Evolutionary conservation across 1,284 basidiomycete species (phyloP).

Genomic region (Paramarasmius palmivorus): DNA sequence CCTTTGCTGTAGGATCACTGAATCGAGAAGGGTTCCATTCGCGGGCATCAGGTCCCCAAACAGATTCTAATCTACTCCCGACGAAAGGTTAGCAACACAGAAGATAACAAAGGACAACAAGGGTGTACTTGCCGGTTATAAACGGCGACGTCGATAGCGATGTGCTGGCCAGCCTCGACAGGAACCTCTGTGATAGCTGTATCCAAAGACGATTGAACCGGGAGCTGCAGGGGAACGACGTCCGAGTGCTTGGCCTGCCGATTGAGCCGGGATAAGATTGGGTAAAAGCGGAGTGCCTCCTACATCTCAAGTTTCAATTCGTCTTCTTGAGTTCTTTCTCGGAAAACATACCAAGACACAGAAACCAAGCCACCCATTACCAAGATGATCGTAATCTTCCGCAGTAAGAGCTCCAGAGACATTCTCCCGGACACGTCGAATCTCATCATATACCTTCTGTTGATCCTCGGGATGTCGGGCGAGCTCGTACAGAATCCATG

Average conservation of each 20-base stretch:
- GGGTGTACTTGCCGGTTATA: background rate
- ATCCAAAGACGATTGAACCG: background rate
- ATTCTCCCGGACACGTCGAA: slow-evolving; percentile 7
- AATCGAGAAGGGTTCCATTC: background rate
- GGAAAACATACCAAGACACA: slow-evolving; percentile 13
- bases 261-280: background rate
- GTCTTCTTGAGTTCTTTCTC: no score
- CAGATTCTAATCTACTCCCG: background rate
- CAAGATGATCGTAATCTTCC: slow-evolving; percentile 15
- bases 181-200: background rate
- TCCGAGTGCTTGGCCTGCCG: background rate
- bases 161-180: background rate
- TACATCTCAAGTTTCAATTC: background rate
- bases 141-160: background rate
- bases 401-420: background rate
- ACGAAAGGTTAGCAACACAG: no score
- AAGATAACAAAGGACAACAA: background rate
- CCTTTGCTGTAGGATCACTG: no score
- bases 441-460: slow-evolving; percentile 18
- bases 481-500: slow-evolving; percentile 27
- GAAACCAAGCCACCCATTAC: slow-evolving; percentile 7
- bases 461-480: slow-evolving; percentile 23
- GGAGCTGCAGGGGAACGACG: background rate
- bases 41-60: background rate
- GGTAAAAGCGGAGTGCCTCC: background rate